Conservation (phyloP, 106 monocot genomes). For the Platanthera guangdongensis region DNA sequence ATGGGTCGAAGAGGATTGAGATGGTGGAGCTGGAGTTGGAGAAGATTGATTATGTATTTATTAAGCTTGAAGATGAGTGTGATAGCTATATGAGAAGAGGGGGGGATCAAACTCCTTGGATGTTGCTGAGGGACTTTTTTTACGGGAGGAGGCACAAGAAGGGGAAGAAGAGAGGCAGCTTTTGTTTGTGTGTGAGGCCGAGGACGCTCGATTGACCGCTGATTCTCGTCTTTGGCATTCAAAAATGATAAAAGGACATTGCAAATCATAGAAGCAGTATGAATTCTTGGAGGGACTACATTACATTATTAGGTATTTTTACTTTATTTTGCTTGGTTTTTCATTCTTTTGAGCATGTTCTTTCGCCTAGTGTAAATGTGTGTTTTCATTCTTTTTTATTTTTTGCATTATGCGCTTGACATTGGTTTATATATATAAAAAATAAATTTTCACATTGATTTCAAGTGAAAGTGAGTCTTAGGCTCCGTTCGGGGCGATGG, state of each 20-base stretch:
- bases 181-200: not conserved
- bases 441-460: too few relatives aligned
- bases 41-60: slow-evolving; percentile 56
- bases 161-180: slow-evolving; percentile 6
- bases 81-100: slow-evolving; percentile 10
- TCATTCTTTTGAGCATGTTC: too few relatives aligned
- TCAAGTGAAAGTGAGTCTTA: too few relatives aligned
- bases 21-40: slow-evolving; percentile 77
- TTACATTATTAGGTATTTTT: too few relatives aligned
- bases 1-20: slow-evolving; percentile 63
- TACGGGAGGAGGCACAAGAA: slow-evolving; percentile 1
- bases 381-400: too few relatives aligned
- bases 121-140: slow-evolving; percentile 16
- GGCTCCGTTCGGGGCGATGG: too few relatives aligned
- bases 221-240: not conserved
- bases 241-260: not conserved
- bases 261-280: not conserved
- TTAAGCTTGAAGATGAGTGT: slow-evolving; percentile 66
- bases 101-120: slow-evolving; percentile 7
- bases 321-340: too few relatives aligned
- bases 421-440: too few relatives aligned
- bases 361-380: too few relatives aligned
- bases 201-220: not conserved
- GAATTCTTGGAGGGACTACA: too few relatives aligned
- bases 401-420: too few relatives aligned